Percentiles rank a stretch among this genome's conserved stretches.
phyloP scores from a whole-genome alignment of 352 stramenopile species.

The Pythium sukuiense region DNA sequence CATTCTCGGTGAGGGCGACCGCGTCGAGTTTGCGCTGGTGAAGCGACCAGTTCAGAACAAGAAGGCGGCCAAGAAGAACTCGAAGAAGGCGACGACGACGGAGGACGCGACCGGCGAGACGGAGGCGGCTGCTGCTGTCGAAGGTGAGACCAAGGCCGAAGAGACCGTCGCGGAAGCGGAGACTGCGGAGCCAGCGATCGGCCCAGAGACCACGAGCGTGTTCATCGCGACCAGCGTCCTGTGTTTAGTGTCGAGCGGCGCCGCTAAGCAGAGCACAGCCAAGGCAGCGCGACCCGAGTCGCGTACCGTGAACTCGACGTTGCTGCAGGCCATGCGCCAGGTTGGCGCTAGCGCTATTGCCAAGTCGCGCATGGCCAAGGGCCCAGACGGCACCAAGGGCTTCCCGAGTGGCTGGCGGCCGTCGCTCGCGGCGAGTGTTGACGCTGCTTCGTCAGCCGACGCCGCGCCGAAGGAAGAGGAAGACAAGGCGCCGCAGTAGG shows the following conservation, averaged over 20 bases:
- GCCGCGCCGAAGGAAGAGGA: neutral
- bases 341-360: slow-evolving; percentile 60
- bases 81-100: slow-evolving; percentile 17
- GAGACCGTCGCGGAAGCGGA: slow-evolving; percentile 22
- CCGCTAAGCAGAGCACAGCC: slow-evolving; percentile 1
- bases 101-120: slow-evolving; percentile 2
- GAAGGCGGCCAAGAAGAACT: slow-evolving; percentile 12
- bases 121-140: neutral
- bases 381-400: slow-evolving; percentile 68
- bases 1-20: slow-evolving; percentile 60
- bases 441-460: neutral
- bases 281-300: slow-evolving; percentile 34
- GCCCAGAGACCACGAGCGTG: slow-evolving; percentile 5
- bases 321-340: slow-evolving; percentile 66
- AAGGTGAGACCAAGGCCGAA: slow-evolving; percentile 5
- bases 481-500: slow-evolving; percentile 1
- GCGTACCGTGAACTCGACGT: slow-evolving; percentile 64
- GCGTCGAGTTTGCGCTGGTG: slow-evolving; percentile 65
- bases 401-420: slow-evolving; percentile 59
- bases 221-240: slow-evolving; percentile 49
- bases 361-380: slow-evolving; percentile 69
- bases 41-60: slow-evolving; percentile 25
- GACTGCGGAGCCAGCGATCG: neutral
- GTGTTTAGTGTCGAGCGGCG: slow-evolving; percentile 30
- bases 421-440: neutral